Base-by-base conservation (phyloP, 768 basidiomycete species). In the Hygrocybe coccinea region DNA sequence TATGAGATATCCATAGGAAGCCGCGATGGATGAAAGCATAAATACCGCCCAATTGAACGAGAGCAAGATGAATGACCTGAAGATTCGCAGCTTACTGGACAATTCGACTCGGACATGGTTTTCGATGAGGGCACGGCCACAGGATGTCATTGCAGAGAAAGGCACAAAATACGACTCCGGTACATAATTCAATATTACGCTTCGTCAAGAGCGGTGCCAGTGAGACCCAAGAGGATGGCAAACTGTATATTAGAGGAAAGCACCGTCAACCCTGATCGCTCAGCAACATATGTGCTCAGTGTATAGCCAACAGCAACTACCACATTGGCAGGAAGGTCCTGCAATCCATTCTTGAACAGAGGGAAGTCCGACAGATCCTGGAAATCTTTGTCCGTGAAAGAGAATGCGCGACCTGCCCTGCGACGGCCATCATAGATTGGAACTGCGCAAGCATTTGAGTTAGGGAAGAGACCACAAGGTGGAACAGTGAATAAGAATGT, bases 371-470 rank as follows among this genome's bases (percentile, higher is more conserved):
- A 12, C 11, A 47, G 17, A 19, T 25, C 21, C 14, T 14, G 19
- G 24, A 47, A 47, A 47, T 47, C 19, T 19, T 47, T 25, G 24
- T 47, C 45, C 17, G 24, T 21, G 45, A 47, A 47, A 25, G 17
- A 25, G 21, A 47, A 47, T 14, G 45, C 45, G 45, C 24, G 45
- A 14, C 14, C 17, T 25, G 19, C 12, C 19, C 19, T 47, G 11
- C 14, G 14, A 21, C 56, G 56, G 2, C 56, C 56, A 48, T 57
- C 51, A 48, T 46, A 57, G 5, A 57, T 45, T 3, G 56, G 56
- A 19, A 53, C 56, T 57, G 21, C 8, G 15, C 36, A 11, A 33
- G 11, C 34, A 35, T 34, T 44, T 22, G 43, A 47, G 24, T 51
- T 12, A 24, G 29, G 14, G 24, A 41, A 21, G 51, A 29, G 29